Conservation (phyloP, 1,139 yeast genomes). For the Kurtzmaniella natalensis region DNA sequence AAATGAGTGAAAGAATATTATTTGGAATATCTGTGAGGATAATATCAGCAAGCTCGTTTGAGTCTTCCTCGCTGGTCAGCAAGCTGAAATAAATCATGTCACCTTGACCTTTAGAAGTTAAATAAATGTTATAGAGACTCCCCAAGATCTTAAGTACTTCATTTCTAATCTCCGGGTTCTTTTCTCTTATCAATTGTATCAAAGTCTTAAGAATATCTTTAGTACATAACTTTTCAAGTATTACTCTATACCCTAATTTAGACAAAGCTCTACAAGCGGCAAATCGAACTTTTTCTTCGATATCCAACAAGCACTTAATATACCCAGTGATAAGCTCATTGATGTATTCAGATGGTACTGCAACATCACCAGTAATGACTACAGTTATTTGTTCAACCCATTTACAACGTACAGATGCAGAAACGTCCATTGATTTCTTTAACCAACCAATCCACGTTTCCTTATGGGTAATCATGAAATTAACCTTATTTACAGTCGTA, state of each 20-base stretch:
- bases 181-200: conserved; percentile 66
- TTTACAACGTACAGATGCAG: conserved; percentile 56
- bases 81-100: neutral
- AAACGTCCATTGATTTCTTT: conserved; percentile 67
- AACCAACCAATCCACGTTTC: conserved; percentile 71
- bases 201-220: conserved; percentile 49
- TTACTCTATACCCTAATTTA: conserved; percentile 32
- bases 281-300: conserved; percentile 70
- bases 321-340: conserved; percentile 56
- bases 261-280: conserved; percentile 51
- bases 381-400: conserved; percentile 61
- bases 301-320: conserved; percentile 66
- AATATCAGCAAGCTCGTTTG: conserved; percentile 35
- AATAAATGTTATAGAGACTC: conserved; percentile 43
- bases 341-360: conserved; percentile 40
- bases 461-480: conserved; percentile 57
- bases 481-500: conserved; percentile 32
- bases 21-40: conserved; percentile 54
- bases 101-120: conserved; percentile 11
- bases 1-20: conserved; percentile 59
- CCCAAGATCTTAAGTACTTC: conserved; percentile 56
- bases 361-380: conserved; percentile 15
- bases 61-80: conserved; percentile 20
- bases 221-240: conserved; percentile 43
- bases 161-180: conserved; percentile 59